Base-by-base conservation (phyloP, 257 asterid genomes). In the Penstemon barbatus region DNA sequence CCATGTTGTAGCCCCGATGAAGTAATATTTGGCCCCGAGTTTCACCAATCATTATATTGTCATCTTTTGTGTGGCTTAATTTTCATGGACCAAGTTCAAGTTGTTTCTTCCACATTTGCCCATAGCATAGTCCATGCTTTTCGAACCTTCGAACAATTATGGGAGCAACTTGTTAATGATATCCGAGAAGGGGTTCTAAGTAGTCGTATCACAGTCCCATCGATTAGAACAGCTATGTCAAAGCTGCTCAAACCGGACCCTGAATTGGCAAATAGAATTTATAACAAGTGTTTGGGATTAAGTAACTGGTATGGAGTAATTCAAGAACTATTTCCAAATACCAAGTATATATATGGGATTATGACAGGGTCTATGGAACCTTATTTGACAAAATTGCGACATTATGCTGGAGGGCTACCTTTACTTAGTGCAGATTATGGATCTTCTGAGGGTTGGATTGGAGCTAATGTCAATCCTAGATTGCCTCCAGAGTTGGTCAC, bases 361-460 rank as follows among this genome's bases (percentile, higher is more conserved):
- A 94, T 91, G 96, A 94, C 99, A 0, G 99, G 99, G 3, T 89
- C 97, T 5, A 94, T 94, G 99, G 99, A 89, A 57, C 99, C 95
- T 3, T 94, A 94, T 71, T 39, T 91, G 78, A 86, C 74, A 25
- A 91, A 89, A 61, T 37, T 94, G 83, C 87, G 96, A 81, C 97
- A 91, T 39, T 94, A 89, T 63, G 97, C 93, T 5, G 96, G 93
- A 40, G 90, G 76, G 54, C 56, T 91, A 10, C 97, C 96, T 41
- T 54, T 94, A 50, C 67, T 86, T 33, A 91, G 97, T 66, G 96
- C 97, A 5, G 97, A 91, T 78, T 94, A 91, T 60, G 97, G 97
- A 5, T 75, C 99, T 51, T 94, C 97, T 0, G 99, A 94, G 76
- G 97, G 99, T 62, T 94, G 99, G 97, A 74, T 94, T 11, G 97